Base-by-base conservation (phyloP, 163 green algal genomes). In the Scenedesmus sp. region DNA sequence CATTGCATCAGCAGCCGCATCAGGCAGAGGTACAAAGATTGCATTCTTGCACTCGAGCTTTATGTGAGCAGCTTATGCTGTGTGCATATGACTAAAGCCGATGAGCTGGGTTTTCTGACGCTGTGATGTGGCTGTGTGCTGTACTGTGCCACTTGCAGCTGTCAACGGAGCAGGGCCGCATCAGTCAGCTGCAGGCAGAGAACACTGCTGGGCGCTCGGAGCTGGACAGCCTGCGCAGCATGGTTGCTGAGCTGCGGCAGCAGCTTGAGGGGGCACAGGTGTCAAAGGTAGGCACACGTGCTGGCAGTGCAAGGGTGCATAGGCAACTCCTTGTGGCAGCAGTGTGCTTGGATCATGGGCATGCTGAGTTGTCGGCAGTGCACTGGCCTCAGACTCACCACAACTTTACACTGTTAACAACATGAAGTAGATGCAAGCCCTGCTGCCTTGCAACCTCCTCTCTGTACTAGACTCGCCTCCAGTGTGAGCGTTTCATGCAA, bases 81-180 rank as follows among this genome's bases (percentile, higher is more conserved):
- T 15, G 12, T 15, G 4, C n/a, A n/a, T n/a, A n/a, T n/a, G n/a
- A 3, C 8, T 70, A 0, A 70, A 16, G 62, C 18, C 2, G 1
- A 10, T 10, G 10, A 64, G 62, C 62, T 70, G 9, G 2, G 23
- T 13, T 15, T 52, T 20, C 20, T 59, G 34, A 16, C 4, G n/a
- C 4, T 9, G 67, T n/a, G 13, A 8, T 77, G 15, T 23, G 16
- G 5, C 5, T 84, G 76, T 60, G 76, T 23, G 59, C 76, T 64
- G 2, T 54, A 4, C 56, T 54, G n/a, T 81, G 26, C 70, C 66
- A 66, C 46, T 13, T 76, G 54, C 93, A 94, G 82, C 70, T 95
- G 77, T 70, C n/a, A 23, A 66, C 67, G 26, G 77, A 34, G 60
- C 59, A 93, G 85, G 77, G 57, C 26, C 60, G 85, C 13, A n/a